phyloP scores from a whole-genome alignment of 1,139 yeast genomes.

The Zygoascus sp. region DNA sequence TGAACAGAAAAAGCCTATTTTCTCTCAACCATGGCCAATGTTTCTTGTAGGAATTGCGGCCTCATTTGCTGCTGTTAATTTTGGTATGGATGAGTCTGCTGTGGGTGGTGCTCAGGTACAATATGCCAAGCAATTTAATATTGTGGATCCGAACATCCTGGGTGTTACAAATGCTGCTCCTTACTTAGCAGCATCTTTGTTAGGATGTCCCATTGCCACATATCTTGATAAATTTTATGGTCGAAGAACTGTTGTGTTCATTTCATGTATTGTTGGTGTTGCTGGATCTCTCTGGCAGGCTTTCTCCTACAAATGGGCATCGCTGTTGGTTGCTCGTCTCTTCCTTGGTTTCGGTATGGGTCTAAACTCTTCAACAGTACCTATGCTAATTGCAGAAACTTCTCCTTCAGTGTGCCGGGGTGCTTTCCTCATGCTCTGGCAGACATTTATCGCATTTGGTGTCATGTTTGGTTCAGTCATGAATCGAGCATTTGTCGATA shows the following conservation, averaged over 20 bases:
- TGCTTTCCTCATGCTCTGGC: conserved; percentile 39
- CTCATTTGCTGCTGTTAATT: conserved; percentile 14
- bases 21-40: conserved; percentile 11
- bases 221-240: conserved; percentile 11
- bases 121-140: conserved; percentile 51
- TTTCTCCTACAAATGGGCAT: conserved; percentile 25
- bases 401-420: conserved; percentile 41
- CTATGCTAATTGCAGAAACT: conserved; percentile 39
- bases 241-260: conserved; percentile 13
- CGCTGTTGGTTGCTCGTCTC: conserved; percentile 41
- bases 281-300: conserved; percentile 59
- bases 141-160: conserved; percentile 45
- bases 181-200: conserved; percentile 13
- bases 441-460: conserved; percentile 43
- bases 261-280: conserved; percentile 53
- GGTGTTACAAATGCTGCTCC: conserved; percentile 14
- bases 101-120: conserved; percentile 65
- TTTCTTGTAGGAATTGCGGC: conserved; percentile 12
- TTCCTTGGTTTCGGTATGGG: conserved; percentile 48
- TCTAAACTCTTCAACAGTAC: conserved; percentile 41
- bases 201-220: conserved; percentile 12
- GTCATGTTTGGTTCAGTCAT: conserved; percentile 10
- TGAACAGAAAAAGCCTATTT: conserved; percentile 9
- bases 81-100: conserved; percentile 71
- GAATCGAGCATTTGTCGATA: conserved; percentile 10